A percentile compares a stretch with the other conserved stretches of the same genome.
These are phyloP conservation scores for Powellomyces hirtus DNA, from an alignment of 192 early-diverging fungal genomes.

Conservation along the genomic window DNA sequence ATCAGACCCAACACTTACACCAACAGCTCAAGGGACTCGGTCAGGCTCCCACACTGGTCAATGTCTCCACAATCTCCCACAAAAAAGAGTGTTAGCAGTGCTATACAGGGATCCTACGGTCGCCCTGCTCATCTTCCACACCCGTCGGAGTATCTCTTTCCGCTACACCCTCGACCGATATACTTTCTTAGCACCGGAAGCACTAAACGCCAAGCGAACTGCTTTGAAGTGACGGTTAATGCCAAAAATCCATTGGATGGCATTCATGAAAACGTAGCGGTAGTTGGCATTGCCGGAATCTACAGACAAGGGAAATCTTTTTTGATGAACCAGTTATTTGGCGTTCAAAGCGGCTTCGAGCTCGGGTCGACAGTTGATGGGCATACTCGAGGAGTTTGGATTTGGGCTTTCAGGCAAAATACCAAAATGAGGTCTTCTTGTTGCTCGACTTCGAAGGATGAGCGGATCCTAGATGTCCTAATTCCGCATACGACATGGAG, in stretches of 20 bases:
- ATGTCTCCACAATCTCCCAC: too few relatives aligned
- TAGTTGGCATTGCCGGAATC: neutral
- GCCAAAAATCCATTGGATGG: neutral
- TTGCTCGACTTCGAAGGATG: conserved; percentile 12
- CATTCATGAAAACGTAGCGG: neutral
- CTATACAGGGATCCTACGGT: too few relatives aligned
- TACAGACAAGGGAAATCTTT: conserved; percentile 13
- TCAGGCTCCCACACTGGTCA: too few relatives aligned
- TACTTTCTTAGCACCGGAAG: too few relatives aligned
- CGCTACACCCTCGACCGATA: too few relatives aligned
- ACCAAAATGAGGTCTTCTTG: neutral
- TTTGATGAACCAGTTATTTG: conserved; percentile 14
- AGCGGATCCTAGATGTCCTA: neutral
- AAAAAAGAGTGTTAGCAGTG: too few relatives aligned
- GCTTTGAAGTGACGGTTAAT: too few relatives aligned
- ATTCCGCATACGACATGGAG: conserved; percentile 8
- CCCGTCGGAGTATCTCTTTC: too few relatives aligned
- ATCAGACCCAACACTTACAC: too few relatives aligned
- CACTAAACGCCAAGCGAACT: too few relatives aligned
- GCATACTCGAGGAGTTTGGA: conserved; percentile 10
- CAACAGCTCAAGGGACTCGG: too few relatives aligned
- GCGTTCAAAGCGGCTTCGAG: conserved; percentile 1
- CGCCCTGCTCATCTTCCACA: too few relatives aligned
- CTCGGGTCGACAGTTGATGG: neutral
- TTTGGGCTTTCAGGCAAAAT: conserved; percentile 8